Evolutionary conservation across 495 filamentous ascomycete species (phyloP).

Genomic region (Talaromyces liani): DNA sequence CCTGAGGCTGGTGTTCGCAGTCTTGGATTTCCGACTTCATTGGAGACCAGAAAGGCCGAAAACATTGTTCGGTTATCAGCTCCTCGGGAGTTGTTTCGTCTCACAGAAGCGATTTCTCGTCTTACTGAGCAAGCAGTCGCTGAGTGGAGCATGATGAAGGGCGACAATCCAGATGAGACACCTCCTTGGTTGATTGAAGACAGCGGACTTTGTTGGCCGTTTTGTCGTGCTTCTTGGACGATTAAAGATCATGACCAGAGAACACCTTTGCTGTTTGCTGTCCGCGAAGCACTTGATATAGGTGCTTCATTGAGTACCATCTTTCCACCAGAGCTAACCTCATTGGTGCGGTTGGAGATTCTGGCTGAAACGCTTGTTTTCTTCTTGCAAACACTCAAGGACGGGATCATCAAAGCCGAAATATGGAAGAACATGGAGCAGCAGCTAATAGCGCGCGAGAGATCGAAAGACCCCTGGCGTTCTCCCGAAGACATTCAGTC

Average conservation of each 20-base stretch:
- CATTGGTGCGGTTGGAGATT: conserved; percentile 61
- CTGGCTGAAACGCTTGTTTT: conserved; percentile 57
- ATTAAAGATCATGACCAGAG: conserved; percentile 27
- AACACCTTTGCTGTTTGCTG: conserved; percentile 24
- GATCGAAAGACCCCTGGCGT: conserved; percentile 34
- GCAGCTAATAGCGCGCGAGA: conserved; percentile 46
- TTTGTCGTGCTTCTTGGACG: conserved; percentile 47
- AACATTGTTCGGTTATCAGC: conserved; percentile 56
- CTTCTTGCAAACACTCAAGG: conserved; percentile 64
- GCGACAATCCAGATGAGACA: conserved; percentile 29
- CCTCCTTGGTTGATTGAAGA: conserved; percentile 53
- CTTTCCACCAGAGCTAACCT: conserved; percentile 51
- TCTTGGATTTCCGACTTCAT: conserved; percentile 23
- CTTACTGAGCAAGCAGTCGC: conserved; percentile 68
- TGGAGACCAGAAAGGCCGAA: conserved; percentile 27
- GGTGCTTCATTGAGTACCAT: conserved; percentile 48
- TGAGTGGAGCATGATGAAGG: conserved; percentile 74
- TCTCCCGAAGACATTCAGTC: conserved; percentile 57
- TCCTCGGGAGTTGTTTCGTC: conserved; percentile 76
- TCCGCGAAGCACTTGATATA: conserved; percentile 64
- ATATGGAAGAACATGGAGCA: conserved; percentile 69
- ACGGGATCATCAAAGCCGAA: conserved; percentile 60
- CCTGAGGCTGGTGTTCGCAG: conserved; percentile 66
- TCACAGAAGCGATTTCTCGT: conserved; percentile 76
- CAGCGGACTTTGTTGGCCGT: conserved; percentile 65